These are phyloP conservation scores for Zea luxurians DNA, from an alignment of 176 grass and related monocot species.

Conservation along the genomic window DNA sequence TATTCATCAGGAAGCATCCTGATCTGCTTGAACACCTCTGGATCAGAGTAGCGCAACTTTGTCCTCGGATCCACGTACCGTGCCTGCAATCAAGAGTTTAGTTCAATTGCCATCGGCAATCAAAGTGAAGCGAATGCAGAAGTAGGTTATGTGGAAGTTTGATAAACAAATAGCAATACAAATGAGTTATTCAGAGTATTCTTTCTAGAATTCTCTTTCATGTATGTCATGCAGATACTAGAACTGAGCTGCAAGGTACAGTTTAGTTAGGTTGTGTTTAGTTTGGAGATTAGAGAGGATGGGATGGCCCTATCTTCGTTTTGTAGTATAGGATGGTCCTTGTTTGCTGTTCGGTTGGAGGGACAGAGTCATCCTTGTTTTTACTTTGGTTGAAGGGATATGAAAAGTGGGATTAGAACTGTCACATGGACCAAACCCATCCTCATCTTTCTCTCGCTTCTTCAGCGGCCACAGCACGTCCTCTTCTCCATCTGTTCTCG, in stretches of 20 bases:
- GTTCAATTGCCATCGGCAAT: background rate
- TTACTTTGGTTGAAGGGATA: too few relatives aligned
- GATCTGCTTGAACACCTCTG: conserved; percentile 82
- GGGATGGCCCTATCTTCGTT: too few relatives aligned
- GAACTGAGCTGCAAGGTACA: background rate
- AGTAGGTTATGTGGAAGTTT: background rate
- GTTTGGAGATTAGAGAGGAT: too few relatives aligned
- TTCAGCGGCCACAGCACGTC: too few relatives aligned
- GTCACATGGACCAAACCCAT: too few relatives aligned
- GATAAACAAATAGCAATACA: background rate
- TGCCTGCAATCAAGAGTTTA: conserved; percentile 49
- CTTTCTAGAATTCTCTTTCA: background rate
- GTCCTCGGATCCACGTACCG: conserved; percentile 90
- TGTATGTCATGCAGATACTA: background rate
- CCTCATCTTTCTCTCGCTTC: too few relatives aligned
- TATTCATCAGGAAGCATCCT: conserved; percentile 78
- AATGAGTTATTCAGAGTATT: background rate
- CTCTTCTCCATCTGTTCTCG: too few relatives aligned
- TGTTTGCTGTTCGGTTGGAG: too few relatives aligned
- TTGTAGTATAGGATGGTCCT: too few relatives aligned
- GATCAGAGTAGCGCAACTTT: conserved; percentile 68
- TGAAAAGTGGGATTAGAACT: too few relatives aligned
- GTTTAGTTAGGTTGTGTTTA: background rate
- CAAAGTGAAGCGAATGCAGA: background rate
- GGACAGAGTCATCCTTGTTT: too few relatives aligned